A percentile compares a stretch with the other conserved stretches of the same genome.
Evolutionary conservation across 2,329 filamentous ascomycete species (phyloP).

Genomic region (Westerdykella sp.): DNA sequence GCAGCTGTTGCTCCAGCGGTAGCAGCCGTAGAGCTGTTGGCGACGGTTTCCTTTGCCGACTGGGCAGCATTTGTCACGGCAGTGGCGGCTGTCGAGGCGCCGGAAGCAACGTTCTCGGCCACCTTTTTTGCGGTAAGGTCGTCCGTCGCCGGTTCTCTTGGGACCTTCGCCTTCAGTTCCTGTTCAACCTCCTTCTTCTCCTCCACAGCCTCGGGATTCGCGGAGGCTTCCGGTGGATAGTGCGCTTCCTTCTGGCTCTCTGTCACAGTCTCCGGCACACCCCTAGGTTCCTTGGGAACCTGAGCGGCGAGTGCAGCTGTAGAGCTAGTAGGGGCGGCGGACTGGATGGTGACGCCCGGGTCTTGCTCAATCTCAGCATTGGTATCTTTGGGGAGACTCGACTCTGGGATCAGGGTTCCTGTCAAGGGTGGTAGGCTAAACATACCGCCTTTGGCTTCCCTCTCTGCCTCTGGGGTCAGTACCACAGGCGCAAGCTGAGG

Average conservation of each 20-base stretch:
- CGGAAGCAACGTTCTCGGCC: constrained; percentile 21
- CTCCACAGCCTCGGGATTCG: constrained; percentile 56
- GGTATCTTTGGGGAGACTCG: constrained; percentile 64
- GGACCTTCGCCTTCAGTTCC: constrained; percentile 63
- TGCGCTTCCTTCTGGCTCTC: constrained; percentile 65
- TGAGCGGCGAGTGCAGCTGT: constrained; percentile 43
- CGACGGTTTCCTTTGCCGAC: constrained; percentile 20
- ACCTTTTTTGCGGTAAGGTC: constrained; percentile 32
- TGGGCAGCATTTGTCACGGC: constrained; percentile 39
- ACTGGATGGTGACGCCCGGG: constrained; percentile 38
- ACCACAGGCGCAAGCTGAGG: constrained; percentile 42
- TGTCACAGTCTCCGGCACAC: constrained; percentile 56
- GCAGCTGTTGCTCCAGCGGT: constrained; percentile 35
- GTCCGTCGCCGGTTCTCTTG: constrained; percentile 45
- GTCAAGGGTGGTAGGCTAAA: constrained; percentile 46
- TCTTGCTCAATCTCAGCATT: constrained; percentile 37
- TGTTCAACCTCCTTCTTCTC: constrained; percentile 67
- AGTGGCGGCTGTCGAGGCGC: constrained; percentile 33
- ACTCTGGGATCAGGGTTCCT: constrained; percentile 70
- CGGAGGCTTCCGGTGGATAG: constrained; percentile 61
- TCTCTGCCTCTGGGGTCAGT: constrained; percentile 41
- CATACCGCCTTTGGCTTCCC: constrained; percentile 40
- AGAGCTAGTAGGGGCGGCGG: constrained; percentile 40
- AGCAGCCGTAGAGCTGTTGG: constrained; percentile 32
- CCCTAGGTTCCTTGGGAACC: constrained; percentile 41